Conservation (phyloP, 1,139 yeast species). For the Kodamaea derodonti region DNA sequence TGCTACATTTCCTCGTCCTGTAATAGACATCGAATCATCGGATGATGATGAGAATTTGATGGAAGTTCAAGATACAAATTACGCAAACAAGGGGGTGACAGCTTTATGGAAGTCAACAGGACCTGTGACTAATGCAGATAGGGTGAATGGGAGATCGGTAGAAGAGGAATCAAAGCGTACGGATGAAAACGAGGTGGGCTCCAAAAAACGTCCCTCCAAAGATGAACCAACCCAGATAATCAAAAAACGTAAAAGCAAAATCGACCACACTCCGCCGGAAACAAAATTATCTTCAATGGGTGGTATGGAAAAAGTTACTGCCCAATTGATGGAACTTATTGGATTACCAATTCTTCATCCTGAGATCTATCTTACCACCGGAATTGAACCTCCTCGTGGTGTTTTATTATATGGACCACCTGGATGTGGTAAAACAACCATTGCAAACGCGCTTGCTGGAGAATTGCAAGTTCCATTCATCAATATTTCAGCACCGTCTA, state of each 20-base stretch:
- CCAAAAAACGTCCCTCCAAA: slow-evolving; percentile 27
- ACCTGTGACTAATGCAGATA: slow-evolving; percentile 4
- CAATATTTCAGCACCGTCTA: slow-evolving; percentile 89
- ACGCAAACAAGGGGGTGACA: slow-evolving; percentile 73
- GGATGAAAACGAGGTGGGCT: slow-evolving; percentile 7
- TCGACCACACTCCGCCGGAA: slow-evolving; percentile 69
- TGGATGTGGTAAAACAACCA: slow-evolving; percentile 96
- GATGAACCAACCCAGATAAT: slow-evolving; percentile 17
- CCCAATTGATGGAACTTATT: slow-evolving; percentile 82
- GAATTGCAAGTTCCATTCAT: slow-evolving; percentile 92
- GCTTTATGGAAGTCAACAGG: slow-evolving; percentile 51
- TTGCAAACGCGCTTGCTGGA: slow-evolving; percentile 95
- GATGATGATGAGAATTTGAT: slow-evolving; percentile 46
- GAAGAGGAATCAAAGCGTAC: slow-evolving; percentile 10
- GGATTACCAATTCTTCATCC: slow-evolving; percentile 93
- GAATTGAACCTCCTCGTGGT: slow-evolving; percentile 97
- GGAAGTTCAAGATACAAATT: slow-evolving; percentile 57
- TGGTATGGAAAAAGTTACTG: slow-evolving; percentile 79
- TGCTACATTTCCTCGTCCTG: slow-evolving; percentile 29
- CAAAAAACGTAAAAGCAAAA: slow-evolving; percentile 43
- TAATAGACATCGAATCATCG: slow-evolving; percentile 20
- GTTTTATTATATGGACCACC: slow-evolving; percentile 96
- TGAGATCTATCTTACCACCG: slow-evolving; percentile 80
- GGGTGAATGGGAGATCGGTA: slow-evolving; percentile 5
- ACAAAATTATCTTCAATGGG: slow-evolving; percentile 72